Conservation (phyloP, 805 yeast species). For the Saccharomycopsis microspora region DNA sequence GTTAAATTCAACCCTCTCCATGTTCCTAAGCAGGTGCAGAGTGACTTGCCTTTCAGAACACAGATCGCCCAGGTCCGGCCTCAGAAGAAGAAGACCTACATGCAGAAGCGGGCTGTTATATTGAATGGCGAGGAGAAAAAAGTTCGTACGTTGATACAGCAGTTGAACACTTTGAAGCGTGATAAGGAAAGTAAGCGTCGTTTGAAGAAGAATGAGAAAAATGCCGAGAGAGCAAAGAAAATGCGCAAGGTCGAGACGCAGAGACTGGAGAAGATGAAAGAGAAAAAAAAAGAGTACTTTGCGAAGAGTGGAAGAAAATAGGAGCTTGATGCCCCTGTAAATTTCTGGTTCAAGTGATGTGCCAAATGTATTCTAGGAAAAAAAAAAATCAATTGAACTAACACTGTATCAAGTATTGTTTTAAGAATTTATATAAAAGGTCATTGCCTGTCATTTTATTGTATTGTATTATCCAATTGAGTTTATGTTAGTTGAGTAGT, state of each 20-base stretch:
- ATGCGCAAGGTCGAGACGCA: constrained; percentile 64
- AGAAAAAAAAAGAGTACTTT: constrained; percentile 81
- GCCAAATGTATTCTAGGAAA: too few relatives aligned
- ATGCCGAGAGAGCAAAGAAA: constrained; percentile 57
- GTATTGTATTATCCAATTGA: too few relatives aligned
- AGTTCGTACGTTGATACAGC: constrained; percentile 80
- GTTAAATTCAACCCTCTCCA: constrained; percentile 79
- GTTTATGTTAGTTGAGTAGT: too few relatives aligned
- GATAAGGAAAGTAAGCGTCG: constrained; percentile 72
- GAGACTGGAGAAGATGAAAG: constrained; percentile 64
- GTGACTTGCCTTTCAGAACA: constrained; percentile 80
- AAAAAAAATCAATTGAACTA: too few relatives aligned
- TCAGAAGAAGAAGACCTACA: constrained; percentile 69
- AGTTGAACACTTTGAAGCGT: constrained; percentile 72
- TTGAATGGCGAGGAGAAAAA: constrained; percentile 88
- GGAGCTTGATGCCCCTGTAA: too few relatives aligned
- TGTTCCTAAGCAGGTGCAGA: constrained; percentile 72
- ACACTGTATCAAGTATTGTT: too few relatives aligned
- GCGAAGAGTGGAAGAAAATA: constrained; percentile 34
- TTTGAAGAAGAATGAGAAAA: constrained; percentile 46
- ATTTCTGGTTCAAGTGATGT: too few relatives aligned
- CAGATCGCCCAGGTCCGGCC: constrained; percentile 86
- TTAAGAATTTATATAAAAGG: too few relatives aligned
- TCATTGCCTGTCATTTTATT: too few relatives aligned
- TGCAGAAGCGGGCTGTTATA: constrained; percentile 89